These are phyloP conservation scores for Claviceps cyperi DNA, from an alignment of 2,329 filamentous ascomycete genomes.

Conservation along the genomic window DNA sequence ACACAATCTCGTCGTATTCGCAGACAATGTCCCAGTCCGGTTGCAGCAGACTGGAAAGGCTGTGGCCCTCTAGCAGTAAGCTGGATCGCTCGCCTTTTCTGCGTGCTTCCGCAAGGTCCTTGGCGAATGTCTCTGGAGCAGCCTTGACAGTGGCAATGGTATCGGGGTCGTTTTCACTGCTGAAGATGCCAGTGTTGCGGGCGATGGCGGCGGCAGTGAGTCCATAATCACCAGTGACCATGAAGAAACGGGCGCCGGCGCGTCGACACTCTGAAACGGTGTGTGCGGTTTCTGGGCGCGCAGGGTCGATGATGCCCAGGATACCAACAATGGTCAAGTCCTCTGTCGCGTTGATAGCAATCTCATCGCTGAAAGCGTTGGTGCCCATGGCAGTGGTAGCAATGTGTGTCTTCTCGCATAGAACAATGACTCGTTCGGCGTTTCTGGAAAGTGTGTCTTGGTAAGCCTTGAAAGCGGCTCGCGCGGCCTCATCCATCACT, in stretches of 20 bases:
- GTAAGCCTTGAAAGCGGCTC: conserved; percentile 18
- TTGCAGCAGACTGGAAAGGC: conserved; percentile 38
- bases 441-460: conserved; percentile 27
- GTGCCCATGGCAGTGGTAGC: conserved; percentile 18
- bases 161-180: conserved; percentile 29
- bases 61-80: conserved; percentile 37
- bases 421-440: conserved; percentile 28
- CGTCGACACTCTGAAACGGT: conserved; percentile 28
- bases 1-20: conserved; percentile 45
- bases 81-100: conserved; percentile 11
- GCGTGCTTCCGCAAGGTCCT: conserved; percentile 10
- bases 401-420: conserved; percentile 23
- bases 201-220: conserved; percentile 52
- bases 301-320: conserved; percentile 34
- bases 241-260: conserved; percentile 30
- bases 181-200: conserved; percentile 49
- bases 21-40: conserved; percentile 31
- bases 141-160: conserved; percentile 15
- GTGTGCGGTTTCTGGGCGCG: conserved; percentile 26
- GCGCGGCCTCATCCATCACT: conserved; percentile 20
- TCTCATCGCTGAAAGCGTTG: conserved; percentile 36
- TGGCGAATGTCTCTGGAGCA: conserved; percentile 3
- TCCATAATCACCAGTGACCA: conserved; percentile 34
- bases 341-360: conserved; percentile 23
- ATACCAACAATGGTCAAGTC: conserved; percentile 36